Percentiles rank a stretch among this genome's conserved stretches.
Evolutionary conservation across 495 filamentous ascomycete species (phyloP).

Genomic region (Bacidia gigantensis): DNA sequence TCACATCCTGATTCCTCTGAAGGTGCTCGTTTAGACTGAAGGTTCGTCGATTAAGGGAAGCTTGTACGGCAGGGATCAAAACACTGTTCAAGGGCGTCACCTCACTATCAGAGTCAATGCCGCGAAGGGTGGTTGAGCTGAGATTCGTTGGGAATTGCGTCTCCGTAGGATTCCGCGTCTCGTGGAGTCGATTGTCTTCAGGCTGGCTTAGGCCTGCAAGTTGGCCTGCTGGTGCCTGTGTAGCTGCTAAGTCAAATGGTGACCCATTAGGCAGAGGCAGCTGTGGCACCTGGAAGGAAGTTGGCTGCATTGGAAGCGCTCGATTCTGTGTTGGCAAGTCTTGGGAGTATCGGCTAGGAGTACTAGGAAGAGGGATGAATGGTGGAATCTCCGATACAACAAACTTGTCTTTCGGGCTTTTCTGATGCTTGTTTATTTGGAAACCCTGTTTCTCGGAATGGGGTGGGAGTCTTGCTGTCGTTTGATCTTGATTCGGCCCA

Average conservation of each 20-base stretch:
- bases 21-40: constrained; percentile 16
- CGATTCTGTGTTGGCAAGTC: not conserved
- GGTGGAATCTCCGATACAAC: not conserved
- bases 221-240: too few species aligned
- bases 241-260: not conserved
- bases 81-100: constrained; percentile 62
- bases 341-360: not conserved
- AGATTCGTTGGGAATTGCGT: not conserved
- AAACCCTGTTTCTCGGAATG: not conserved
- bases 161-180: not conserved
- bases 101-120: constrained; percentile 18
- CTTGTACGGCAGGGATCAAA: constrained; percentile 78
- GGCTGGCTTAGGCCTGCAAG: not conserved
- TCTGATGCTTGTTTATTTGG: not conserved
- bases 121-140: constrained; percentile 11
- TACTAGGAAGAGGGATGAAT: not conserved
- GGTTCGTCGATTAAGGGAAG: constrained; percentile 67
- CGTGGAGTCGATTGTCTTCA: not conserved
- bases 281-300: not conserved
- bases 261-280: not conserved
- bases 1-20: constrained; percentile 1
- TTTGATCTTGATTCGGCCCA: not conserved
- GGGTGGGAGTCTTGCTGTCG: not conserved
- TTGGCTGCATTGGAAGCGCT: not conserved
- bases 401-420: not conserved